Evolutionary conservation across 1,139 yeast genomes (phyloP), one percentile per base, ranked within the genome.

Genomic region (Saccharomyces hybrid): DNA sequence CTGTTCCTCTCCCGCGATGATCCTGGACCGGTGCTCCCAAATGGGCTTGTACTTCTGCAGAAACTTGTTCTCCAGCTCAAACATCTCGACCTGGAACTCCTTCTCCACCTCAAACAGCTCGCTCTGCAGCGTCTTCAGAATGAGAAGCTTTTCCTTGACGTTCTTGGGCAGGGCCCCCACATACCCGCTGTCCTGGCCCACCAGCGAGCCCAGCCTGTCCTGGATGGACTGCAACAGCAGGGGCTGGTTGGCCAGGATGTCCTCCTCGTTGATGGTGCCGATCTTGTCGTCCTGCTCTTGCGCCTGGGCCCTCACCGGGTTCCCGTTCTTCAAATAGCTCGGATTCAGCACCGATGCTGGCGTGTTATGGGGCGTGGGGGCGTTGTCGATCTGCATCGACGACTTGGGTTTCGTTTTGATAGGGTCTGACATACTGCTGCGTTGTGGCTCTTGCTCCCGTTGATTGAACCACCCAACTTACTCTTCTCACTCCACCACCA

Each of bases 331-430:
- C 70, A 87, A 78, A 71, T 83, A 90, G 51, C 93, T 86, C 59
- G 83, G 84, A 50, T 88, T 81, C 47, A 65, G 54, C 47, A 87
- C 88, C 31, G 96, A 85, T 4, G 98, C 88, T 26, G 99, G 99
- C 1, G 99, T 93, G 78, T 93, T 93, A 70, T 95, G 99, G 11
- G 99, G 99, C 2, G 99, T 93, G 51, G 99, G 99, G 4, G 99
- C 99, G 69, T 86, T 84, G 63, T 95, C 86, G 63, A 90, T 83
- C 70, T 88, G 89, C 68, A 86, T 65, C 3, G 67, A 64, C 26
- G 68, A 64, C 53, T 66, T 67, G 16, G 69, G 65, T 50, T 67
- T 65, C 31, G 70, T 60, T 57, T 64, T 67, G 48, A 70, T 70
- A 46, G 73, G 73, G 49, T 62, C 63, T 9, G 69, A 63, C 72